Conservation (phyloP, 257 asterid genomes). For the Echium plantagineum region DNA sequence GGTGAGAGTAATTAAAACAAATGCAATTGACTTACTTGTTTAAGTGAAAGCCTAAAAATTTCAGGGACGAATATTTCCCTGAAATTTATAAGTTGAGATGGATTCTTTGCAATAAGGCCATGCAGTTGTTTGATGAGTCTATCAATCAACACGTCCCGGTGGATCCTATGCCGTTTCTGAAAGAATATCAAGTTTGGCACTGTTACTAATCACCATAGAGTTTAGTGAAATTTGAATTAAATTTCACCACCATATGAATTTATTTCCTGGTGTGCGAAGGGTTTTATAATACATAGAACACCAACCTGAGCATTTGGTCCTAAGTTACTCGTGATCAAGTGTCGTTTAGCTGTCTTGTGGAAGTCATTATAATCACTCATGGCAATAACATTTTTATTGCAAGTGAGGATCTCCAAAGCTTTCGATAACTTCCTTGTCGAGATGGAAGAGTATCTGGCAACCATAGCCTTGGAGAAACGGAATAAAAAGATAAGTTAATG, state of each 20-base stretch:
- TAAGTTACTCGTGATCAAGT: constrained; percentile 45
- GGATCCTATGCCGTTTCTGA: constrained; percentile 60
- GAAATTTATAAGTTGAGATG: constrained; percentile 48
- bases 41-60: constrained; percentile 55
- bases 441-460: constrained; percentile 52
- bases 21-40: constrained; percentile 54
- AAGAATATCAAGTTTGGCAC: constrained; percentile 1
- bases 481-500: not conserved
- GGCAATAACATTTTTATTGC: constrained; percentile 56
- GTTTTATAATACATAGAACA: not conserved
- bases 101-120: constrained; percentile 23
- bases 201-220: too few relatives aligned
- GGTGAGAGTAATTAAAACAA: too few relatives aligned
- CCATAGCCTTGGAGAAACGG: constrained; percentile 61
- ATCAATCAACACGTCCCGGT: constrained; percentile 46
- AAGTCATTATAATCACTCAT: constrained; percentile 71
- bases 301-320: constrained; percentile 79
- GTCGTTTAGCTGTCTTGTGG: constrained; percentile 41
- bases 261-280: not conserved
- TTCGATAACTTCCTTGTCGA: too few relatives aligned
- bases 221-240: too few relatives aligned
- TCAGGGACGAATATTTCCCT: too few relatives aligned
- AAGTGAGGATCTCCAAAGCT: constrained; percentile 55
- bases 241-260: not conserved
- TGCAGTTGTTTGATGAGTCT: constrained; percentile 28